phyloP scores from a whole-genome alignment of 345 rosid species.

The Atalantia buxifolia region DNA sequence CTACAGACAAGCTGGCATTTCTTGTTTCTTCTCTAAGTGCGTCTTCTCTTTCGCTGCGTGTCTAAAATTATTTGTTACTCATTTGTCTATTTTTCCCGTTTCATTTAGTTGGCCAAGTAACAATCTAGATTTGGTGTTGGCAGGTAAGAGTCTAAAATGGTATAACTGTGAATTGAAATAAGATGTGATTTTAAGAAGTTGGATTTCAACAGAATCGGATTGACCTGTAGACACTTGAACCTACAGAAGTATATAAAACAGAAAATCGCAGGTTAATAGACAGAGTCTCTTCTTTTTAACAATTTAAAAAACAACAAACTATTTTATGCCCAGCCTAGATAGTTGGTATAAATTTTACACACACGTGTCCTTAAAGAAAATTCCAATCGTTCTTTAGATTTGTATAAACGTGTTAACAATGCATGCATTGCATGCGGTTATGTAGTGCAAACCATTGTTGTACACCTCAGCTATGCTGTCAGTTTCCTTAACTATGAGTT shows the following conservation, averaged over 20 bases:
- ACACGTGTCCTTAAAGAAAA: not conserved
- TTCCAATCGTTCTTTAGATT: not conserved
- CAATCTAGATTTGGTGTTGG: not conserved
- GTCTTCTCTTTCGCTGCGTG: not conserved
- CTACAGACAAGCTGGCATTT: not conserved
- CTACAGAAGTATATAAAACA: not conserved
- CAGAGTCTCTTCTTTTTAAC: not conserved
- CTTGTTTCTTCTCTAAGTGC: not conserved
- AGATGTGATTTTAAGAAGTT: not conserved
- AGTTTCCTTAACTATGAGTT: not conserved
- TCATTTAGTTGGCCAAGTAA: not conserved
- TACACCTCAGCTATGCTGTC: not conserved
- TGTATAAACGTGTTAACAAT: not conserved
- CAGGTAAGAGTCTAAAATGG: not conserved
- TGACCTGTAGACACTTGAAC: not conserved
- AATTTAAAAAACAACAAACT: not conserved
- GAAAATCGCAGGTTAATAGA: not conserved
- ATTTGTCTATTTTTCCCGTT: not conserved
- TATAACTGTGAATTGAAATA: not conserved
- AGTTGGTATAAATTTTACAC: not conserved
- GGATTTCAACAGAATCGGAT: not conserved
- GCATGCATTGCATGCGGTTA: not conserved
- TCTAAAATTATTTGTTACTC: not conserved
- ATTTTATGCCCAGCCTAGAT: not conserved
- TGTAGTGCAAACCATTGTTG: not conserved